Base-by-base conservation (phyloP, 2,329 filamentous ascomycete genomes). In the Emmonsiellopsis sp. region DNA sequence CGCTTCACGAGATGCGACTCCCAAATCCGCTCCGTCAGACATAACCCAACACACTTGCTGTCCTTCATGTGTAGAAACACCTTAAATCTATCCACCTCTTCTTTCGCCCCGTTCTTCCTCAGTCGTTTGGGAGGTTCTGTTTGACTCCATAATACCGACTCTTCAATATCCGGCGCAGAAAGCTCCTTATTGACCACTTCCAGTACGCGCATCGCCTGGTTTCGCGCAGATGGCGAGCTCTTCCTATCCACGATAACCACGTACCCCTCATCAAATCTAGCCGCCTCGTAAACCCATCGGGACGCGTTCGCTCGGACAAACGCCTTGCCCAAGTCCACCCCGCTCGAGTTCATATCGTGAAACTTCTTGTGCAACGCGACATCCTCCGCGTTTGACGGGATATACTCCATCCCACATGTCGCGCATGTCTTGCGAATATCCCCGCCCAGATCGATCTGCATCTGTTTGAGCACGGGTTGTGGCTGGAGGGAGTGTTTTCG, bases 321-420 rank as follows among this genome's bases (percentile, higher is more conserved):
- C 15, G 76, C 73, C 64, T 79, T 82, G 15, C 78, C 77, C 37
- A 85, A 71, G 58, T 84, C 80, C 16, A 85, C 76, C 1, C 83
- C 83, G 26, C 79, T 77, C 2, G 76, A 70, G 59, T 82, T 80
- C 69, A 80, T 79, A 37, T 79, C 77, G 63, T 86, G 83, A 59
- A 81, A 86, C 57, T 81, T 82, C 58, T 79, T 78, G 63, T 86
- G 83, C 52, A 86, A 62, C 6, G 76, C 76, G n/a, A 74, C 71
- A 60, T 86, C 83, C 61, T 84, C 81, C 6, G 72, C 67, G 49
- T 79, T 79, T 0, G 82, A 84, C 3, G 81, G 79, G 35, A 82
- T 76, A 59, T 85, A 86, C 51, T 83, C 80, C 83, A 86, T 86
- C 1, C 80, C 79, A 60, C 83, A 86, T 2, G 70, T 72, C 38